Base-by-base conservation (phyloP, 441 rosid species). In the Rhodomyrtus psidioides region DNA sequence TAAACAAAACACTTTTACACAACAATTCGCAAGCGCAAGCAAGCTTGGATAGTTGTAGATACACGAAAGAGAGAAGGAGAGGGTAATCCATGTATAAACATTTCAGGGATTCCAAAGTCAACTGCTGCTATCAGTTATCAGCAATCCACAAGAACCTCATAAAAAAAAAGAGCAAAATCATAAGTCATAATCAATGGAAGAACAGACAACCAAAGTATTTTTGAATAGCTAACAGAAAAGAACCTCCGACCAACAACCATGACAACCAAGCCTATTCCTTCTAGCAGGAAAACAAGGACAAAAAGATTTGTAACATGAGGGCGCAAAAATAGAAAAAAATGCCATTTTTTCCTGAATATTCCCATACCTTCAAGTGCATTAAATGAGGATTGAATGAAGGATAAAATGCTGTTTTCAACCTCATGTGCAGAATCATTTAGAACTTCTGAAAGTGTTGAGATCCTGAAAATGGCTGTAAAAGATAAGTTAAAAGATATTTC, bases 401-500 rank as follows among this genome's bases (percentile, higher is more conserved):
- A 86, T 85, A 92, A 79, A 13, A 94, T 57, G 85, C 49, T 70
- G n/a, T 39, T 70, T 70, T 89, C 93, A 91, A 76, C 89, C 83
- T 86, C 83, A 82, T 88, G 85, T 83, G 84, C 60, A 87, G 88
- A 83, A 86, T 89, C 89, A 83, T 85, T 85, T 84, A 93, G 88
- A 81, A 85, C 90, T 86, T 92, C 90, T 82, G 92, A 88, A 49
- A 83, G 86, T 88, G 96, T 92, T 85, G 96, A 90, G 86, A 88
- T 92, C 92, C 98, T 96, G 95, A 87, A 92, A 90, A 87, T 89
- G 86, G 91, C 92, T 89, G 93, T 87, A 87, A 34, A 88, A 84
- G 51, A 89, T 89, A 89, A 93, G 87, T 96, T 91, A 91, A 88
- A 85, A 89, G 81, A 88, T 53, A 74, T 53, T 55, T 53, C 79